Percentiles rank a stretch among this genome's conserved stretches.
Evolutionary conservation across 2,329 filamentous ascomycete species (phyloP).

Genomic region (Stemphylium beticola): DNA sequence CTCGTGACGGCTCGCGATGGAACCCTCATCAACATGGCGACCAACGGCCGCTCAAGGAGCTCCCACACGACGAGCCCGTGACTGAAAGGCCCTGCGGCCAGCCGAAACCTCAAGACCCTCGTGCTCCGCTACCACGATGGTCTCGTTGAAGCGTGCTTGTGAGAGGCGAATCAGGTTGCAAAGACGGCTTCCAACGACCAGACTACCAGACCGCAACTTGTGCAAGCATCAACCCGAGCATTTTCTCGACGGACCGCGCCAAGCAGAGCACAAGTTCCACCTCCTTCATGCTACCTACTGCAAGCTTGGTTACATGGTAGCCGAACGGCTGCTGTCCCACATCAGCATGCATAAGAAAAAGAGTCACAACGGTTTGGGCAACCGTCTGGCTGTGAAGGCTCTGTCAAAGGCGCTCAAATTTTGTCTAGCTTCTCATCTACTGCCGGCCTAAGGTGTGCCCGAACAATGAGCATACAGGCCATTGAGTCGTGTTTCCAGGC

Average conservation of each 20-base stretch:
- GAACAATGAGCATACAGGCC: conserved; percentile 1
- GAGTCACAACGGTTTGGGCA: conserved; percentile 23
- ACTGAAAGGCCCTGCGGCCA: conserved; percentile 40
- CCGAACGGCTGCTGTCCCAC: conserved; percentile 23
- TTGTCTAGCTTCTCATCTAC: conserved; percentile 12
- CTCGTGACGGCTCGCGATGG: conserved; percentile 20
- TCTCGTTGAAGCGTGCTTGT: conserved; percentile 24
- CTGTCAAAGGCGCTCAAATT: conserved; percentile 21
- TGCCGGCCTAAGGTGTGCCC: conserved; percentile 7
- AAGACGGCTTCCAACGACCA: conserved; percentile 28
- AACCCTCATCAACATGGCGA: conserved; percentile 32
- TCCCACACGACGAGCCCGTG: conserved; percentile 43
- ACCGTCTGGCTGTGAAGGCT: conserved; percentile 21
- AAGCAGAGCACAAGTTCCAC: conserved; percentile 21
- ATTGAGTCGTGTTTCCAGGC: conserved; percentile 4
- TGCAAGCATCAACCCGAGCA: conserved; percentile 32
- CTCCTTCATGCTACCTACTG: conserved; percentile 3
- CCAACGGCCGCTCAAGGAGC: conserved; percentile 36
- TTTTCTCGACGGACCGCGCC: conserved; percentile 27
- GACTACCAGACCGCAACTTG: conserved; percentile 31
- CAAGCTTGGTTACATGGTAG: conserved; percentile 16
- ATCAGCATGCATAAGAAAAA: conserved; percentile 19
- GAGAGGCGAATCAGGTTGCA: conserved; percentile 40
- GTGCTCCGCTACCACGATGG: conserved; percentile 34
- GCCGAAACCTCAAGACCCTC: conserved; percentile 21